Conservation (phyloP, 1,284 basidiomycete species). For the Ceratobasidium theobromae region DNA sequence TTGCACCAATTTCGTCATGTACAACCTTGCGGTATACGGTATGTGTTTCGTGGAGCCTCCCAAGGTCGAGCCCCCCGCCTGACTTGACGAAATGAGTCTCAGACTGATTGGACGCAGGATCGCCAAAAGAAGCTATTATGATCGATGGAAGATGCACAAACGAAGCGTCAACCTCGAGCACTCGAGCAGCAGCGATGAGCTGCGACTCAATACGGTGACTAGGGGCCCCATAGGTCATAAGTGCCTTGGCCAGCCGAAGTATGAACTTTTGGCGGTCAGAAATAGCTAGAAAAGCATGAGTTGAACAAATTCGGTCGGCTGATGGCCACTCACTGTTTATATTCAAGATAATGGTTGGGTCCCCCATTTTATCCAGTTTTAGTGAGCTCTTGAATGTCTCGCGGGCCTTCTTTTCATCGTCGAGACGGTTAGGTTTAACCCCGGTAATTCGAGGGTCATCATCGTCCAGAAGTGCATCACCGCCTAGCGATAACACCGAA, state of each 20-base stretch:
- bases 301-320: not conserved
- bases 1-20: constrained; percentile 81
- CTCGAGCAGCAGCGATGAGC: constrained; percentile 70
- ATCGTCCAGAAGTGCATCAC: constrained; percentile 31
- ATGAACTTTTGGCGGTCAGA: constrained; percentile 62
- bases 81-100: constrained; percentile 83
- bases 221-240: constrained; percentile 72
- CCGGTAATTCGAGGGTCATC: constrained; percentile 37
- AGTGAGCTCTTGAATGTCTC: constrained; percentile 11
- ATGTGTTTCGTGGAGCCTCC: constrained; percentile 75
- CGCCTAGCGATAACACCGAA: constrained; percentile 6
- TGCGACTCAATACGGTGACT: constrained; percentile 71
- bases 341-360: constrained; percentile 22
- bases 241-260: constrained; percentile 60
- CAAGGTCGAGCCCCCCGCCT: constrained; percentile 70
- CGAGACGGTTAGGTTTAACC: constrained; percentile 32
- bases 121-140: constrained; percentile 81
- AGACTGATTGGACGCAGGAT: constrained; percentile 66
- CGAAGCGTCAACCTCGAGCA: constrained; percentile 80
- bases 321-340: constrained; percentile 22
- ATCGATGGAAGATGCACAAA: constrained; percentile 79
- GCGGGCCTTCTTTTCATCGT: constrained; percentile 35
- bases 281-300: constrained; percentile 47
- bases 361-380: constrained; percentile 13
- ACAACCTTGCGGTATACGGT: constrained; percentile 75